These are phyloP conservation scores for Aureobasidium sp. DNA, from an alignment of 2,329 filamentous ascomycete genomes.

Conservation along the genomic window DNA sequence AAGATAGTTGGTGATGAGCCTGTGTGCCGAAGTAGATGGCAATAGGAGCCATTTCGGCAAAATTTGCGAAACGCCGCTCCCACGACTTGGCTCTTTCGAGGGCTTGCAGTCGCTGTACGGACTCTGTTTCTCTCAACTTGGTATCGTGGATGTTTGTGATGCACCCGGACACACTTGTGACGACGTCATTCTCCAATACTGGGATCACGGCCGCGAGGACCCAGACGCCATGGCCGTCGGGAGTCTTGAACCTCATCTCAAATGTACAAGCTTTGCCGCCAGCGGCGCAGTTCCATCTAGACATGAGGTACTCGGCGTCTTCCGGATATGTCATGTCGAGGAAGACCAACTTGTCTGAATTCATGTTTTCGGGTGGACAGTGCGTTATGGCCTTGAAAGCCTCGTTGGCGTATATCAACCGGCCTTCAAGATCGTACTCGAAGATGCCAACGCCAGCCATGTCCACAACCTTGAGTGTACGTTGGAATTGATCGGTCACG, in stretches of 20 bases:
- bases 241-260: slow-evolving; percentile 20
- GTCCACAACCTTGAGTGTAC: slow-evolving; percentile 17
- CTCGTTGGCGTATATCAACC: slow-evolving; percentile 15
- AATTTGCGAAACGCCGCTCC: slow-evolving; percentile 24
- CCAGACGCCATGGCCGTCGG: slow-evolving; percentile 15
- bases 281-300: slow-evolving; percentile 16
- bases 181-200: slow-evolving; percentile 18
- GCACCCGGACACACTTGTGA: slow-evolving; percentile 22
- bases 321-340: neutral
- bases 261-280: slow-evolving; percentile 19
- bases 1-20: neutral
- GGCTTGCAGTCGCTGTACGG: slow-evolving; percentile 34
- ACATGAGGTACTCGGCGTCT: neutral
- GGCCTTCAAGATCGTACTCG: slow-evolving; percentile 15
- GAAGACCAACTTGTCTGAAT: neutral
- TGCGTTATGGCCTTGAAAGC: slow-evolving; percentile 10
- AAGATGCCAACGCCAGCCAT: slow-evolving; percentile 17
- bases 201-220: slow-evolving; percentile 21
- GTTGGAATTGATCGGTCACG: slow-evolving; percentile 7
- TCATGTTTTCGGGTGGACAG: neutral
- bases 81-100: slow-evolving; percentile 36
- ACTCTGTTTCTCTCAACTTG: slow-evolving; percentile 28
- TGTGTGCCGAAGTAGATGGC: slow-evolving; percentile 25
- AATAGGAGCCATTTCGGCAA: slow-evolving; percentile 30
- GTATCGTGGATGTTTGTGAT: slow-evolving; percentile 23